phyloP scores from a whole-genome alignment of 2,329 filamentous ascomycete species.

The Neopestalotiopsis rosae region DNA sequence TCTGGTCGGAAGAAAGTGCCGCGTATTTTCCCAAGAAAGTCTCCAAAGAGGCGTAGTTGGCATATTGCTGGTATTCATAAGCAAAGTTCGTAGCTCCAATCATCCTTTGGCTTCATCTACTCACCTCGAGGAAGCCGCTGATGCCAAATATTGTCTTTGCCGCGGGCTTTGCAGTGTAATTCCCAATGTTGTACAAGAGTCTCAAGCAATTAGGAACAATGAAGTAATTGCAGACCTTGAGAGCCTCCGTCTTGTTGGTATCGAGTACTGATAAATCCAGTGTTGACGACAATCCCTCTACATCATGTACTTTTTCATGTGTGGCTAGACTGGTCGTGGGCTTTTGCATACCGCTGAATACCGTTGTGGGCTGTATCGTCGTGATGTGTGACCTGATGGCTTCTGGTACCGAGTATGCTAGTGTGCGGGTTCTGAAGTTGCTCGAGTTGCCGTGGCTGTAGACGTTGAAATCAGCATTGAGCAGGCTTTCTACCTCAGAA shows the following conservation, averaged over 20 bases:
- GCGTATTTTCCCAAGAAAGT: conserved; percentile 57
- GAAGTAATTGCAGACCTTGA: conserved; percentile 36
- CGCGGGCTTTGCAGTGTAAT: conserved; percentile 42
- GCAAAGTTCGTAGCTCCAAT: neutral
- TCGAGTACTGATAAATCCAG: conserved; percentile 17
- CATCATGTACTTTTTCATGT: neutral
- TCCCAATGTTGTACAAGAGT: conserved; percentile 52
- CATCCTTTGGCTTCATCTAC: neutral
- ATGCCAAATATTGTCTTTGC: conserved; percentile 47
- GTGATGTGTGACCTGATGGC: conserved; percentile 59
- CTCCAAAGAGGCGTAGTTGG: conserved; percentile 44
- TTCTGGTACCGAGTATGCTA: conserved; percentile 65
- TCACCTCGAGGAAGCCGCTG: conserved; percentile 41
- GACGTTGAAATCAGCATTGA: conserved; percentile 62
- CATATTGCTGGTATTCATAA: conserved; percentile 28
- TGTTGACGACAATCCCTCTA: conserved; percentile 25
- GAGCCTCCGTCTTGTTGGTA: conserved; percentile 22
- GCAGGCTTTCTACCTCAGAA: conserved; percentile 56
- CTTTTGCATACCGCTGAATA: conserved; percentile 57
- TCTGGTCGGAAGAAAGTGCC: conserved; percentile 54
- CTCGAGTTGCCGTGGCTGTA: conserved; percentile 53
- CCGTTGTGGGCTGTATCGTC: conserved; percentile 69
- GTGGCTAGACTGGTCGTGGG: conserved; percentile 44
- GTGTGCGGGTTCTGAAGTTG: conserved; percentile 53
- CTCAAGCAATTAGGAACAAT: conserved; percentile 55